Evolutionary conservation across 2,329 filamentous ascomycete genomes (phyloP).

Genomic region (Neopestalotiopsis sp.): DNA sequence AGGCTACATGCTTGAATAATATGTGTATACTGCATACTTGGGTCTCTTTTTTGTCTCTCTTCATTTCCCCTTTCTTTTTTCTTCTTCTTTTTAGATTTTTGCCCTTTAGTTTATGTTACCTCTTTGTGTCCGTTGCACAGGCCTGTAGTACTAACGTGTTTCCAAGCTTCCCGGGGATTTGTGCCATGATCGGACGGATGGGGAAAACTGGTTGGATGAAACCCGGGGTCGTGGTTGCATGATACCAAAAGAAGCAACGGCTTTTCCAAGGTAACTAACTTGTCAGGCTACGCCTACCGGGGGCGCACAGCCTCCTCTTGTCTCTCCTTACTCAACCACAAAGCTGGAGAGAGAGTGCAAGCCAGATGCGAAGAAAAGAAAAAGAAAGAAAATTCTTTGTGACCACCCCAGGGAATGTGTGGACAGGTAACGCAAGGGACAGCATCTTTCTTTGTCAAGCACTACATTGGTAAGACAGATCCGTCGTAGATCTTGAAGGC

Average conservation of each 20-base stretch:
- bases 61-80: background rate
- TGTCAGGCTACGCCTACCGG: slow-evolving; percentile 10
- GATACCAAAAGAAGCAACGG: slow-evolving; percentile 7
- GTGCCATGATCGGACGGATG: slow-evolving; percentile 20
- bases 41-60: background rate
- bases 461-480: slow-evolving; percentile 1
- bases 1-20: background rate
- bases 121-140: background rate
- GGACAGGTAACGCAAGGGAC: background rate
- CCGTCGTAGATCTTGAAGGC: background rate
- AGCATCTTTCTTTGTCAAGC: background rate
- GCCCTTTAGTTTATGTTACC: background rate
- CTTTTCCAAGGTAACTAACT: slow-evolving; percentile 14
- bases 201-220: slow-evolving; percentile 17
- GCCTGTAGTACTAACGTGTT: slow-evolving; percentile 12
- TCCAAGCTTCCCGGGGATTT: slow-evolving; percentile 20
- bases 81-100: background rate
- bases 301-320: background rate
- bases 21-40: background rate
- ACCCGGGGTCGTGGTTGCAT: slow-evolving; percentile 9
- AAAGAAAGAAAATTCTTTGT: slow-evolving; percentile 12
- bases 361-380: background rate
- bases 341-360: background rate
- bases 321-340: background rate
- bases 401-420: slow-evolving; percentile 8